phyloP scores from a whole-genome alignment of 148 eudicot genomes.

The Simmondsia chinensis region DNA sequence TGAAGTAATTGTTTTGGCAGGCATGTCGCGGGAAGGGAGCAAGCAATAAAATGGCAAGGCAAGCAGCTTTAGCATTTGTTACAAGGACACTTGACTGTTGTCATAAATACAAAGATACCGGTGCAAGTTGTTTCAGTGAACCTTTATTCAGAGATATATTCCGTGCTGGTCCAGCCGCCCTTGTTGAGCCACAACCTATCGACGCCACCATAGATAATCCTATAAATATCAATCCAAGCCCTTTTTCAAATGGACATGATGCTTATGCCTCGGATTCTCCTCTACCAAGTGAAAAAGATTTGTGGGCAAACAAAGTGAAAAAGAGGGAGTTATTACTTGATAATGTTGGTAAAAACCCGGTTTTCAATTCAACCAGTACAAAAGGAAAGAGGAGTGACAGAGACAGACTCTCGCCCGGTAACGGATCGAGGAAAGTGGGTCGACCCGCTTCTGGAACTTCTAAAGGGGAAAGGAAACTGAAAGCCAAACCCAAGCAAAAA shows the following conservation, averaged over 20 bases:
- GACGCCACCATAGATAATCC: conserved; percentile 18
- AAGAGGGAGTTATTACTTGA: conserved; percentile 46
- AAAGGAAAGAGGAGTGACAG: conserved; percentile 69
- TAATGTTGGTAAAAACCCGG: conserved; percentile 35
- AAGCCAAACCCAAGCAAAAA: conserved; percentile 56
- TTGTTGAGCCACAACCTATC: conserved; percentile 12
- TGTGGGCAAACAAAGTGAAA: conserved; percentile 38
- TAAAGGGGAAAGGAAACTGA: conserved; percentile 57
- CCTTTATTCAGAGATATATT: conserved; percentile 40
- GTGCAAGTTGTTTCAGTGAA: conserved; percentile 53
- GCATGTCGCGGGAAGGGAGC: conserved; percentile 40
- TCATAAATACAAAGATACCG: conserved; percentile 34
- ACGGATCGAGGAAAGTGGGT: conserved; percentile 36
- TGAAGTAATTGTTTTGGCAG: conserved; percentile 2
- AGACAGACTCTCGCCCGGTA: conserved; percentile 37
- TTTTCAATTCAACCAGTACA: conserved; percentile 26
- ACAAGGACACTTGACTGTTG: conserved; percentile 35
- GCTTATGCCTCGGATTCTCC: conserved; percentile 18
- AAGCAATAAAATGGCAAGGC: conserved; percentile 48
- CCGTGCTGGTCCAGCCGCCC: conserved; percentile 23
- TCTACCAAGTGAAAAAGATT: conserved; percentile 22
- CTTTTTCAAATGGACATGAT: too few species aligned
- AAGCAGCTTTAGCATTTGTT: conserved; percentile 52
- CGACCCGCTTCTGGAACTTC: conserved; percentile 30
- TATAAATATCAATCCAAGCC: too few species aligned